These are phyloP conservation scores for Apiospora koreana DNA, from an alignment of 2,329 filamentous ascomycete species.

Conservation along the genomic window DNA sequence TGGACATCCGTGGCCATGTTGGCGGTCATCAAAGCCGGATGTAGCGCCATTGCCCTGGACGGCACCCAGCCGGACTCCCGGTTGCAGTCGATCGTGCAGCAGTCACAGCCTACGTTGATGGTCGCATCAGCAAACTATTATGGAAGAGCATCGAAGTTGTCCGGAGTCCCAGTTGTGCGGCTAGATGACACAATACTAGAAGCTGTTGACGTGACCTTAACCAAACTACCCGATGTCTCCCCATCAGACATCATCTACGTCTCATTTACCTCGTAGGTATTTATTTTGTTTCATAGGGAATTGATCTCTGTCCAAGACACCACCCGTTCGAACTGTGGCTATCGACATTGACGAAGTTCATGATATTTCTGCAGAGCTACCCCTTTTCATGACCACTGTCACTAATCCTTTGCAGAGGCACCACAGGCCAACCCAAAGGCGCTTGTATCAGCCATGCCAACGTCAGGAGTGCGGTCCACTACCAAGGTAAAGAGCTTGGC, in stretches of 20 bases:
- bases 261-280: neutral
- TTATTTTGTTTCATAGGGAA: neutral
- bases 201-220: too few relatives aligned
- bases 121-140: conserved; percentile 10
- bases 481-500: conserved; percentile 18
- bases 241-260: neutral
- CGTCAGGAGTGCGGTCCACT: conserved; percentile 17
- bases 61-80: conserved; percentile 13
- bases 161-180: neutral
- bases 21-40: conserved; percentile 35
- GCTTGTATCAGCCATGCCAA: conserved; percentile 16
- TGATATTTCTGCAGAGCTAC: too few relatives aligned
- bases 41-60: conserved; percentile 35
- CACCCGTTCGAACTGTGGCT: neutral
- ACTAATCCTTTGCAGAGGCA: neutral
- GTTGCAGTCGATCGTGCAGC: conserved; percentile 9
- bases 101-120: neutral
- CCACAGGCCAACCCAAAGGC: conserved; percentile 8
- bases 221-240: neutral
- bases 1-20: conserved; percentile 36
- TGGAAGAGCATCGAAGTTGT: conserved; percentile 34
- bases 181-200: neutral
- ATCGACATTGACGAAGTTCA: too few relatives aligned
- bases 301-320: too few relatives aligned
- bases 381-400: neutral